phyloP scores from a whole-genome alignment of 306 rosid genomes.

The Vigna radiata region DNA sequence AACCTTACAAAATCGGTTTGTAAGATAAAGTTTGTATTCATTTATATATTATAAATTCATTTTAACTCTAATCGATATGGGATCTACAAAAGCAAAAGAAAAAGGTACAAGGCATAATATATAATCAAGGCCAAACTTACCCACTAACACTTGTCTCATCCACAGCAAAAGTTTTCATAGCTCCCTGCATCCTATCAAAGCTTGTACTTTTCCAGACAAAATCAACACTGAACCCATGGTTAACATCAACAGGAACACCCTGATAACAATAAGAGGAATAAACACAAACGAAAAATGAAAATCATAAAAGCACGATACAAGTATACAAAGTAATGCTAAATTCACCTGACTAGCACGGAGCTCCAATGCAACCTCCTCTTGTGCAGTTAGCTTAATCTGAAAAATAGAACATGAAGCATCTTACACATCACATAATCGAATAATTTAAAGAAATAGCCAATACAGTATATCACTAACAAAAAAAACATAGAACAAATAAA shows the following conservation, averaged over 20 bases:
- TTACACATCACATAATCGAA: conserved; percentile 1
- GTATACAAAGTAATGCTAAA: conserved; percentile 17
- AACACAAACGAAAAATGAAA: conserved; percentile 20
- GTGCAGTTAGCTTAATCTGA: conserved; percentile 97
- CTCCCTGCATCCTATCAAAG: conserved; percentile 99
- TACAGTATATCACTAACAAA: conserved; percentile 5
- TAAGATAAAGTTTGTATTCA: too few species aligned
- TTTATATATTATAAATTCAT: too few species aligned
- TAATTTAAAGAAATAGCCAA: background rate
- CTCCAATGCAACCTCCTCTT: conserved; percentile 98
- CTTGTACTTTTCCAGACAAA: conserved; percentile 99
- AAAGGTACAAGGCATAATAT: conserved; percentile 3
- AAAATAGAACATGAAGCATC: conserved; percentile 33
- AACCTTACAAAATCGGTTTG: too few species aligned
- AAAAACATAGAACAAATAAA: conserved; percentile 5
- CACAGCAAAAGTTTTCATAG: conserved; percentile 98
- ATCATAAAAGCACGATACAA: conserved; percentile 14
- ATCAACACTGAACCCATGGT: conserved; percentile 98
- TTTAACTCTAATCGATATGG: too few species aligned
- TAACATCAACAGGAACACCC: conserved; percentile 98
- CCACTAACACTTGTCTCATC: conserved; percentile 99
- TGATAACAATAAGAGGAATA: conserved; percentile 50
- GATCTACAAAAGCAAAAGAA: background rate
- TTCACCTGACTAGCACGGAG: conserved; percentile 97
- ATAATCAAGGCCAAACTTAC: conserved; percentile 54